Conservation (phyloP, 768 basidiomycete genomes). For the Heimioporus sp. region DNA sequence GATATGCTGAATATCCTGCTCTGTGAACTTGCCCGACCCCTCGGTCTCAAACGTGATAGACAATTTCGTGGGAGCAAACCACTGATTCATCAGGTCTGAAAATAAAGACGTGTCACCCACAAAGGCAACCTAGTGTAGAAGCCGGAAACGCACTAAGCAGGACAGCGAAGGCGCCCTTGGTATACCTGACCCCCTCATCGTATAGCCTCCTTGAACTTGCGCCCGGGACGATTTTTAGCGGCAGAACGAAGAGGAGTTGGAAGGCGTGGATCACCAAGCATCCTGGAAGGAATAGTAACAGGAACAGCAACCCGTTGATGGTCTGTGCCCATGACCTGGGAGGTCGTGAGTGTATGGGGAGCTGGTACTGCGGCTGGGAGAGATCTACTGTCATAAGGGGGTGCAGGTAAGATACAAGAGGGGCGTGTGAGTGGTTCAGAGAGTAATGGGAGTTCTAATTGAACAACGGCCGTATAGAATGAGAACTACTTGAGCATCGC, state of each 20-base stretch:
- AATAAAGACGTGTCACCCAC: neutral
- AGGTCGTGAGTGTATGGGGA: slow-evolving; percentile 55
- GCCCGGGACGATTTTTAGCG: slow-evolving; percentile 65
- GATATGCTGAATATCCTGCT: slow-evolving; percentile 55
- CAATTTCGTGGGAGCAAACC: slow-evolving; percentile 77
- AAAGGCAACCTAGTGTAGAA: no score
- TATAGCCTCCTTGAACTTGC: slow-evolving; percentile 54
- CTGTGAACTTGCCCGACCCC: slow-evolving; percentile 61
- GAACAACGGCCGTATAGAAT: no score
- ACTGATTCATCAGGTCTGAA: slow-evolving; percentile 74
- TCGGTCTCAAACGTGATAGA: slow-evolving; percentile 71
- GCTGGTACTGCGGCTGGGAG: slow-evolving; percentile 32
- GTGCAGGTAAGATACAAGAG: neutral
- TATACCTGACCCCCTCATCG: slow-evolving; percentile 69
- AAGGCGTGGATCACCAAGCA: slow-evolving; percentile 68
- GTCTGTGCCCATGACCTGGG: slow-evolving; percentile 51
- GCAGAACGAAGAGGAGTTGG: slow-evolving; percentile 71
- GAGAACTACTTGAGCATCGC: neutral
- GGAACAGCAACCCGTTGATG: slow-evolving; percentile 50
- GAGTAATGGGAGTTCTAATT: no score
- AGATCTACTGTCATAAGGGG: slow-evolving; percentile 19
- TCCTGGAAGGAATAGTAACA: slow-evolving; percentile 57
- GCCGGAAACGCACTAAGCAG: slow-evolving; percentile 57
- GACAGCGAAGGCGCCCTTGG: slow-evolving; percentile 79
- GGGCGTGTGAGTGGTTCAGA: no score